A percentile compares a stretch with the other conserved stretches of the same genome.
These are phyloP conservation scores for Lasiodiplodia theobromae DNA, from an alignment of 2,329 filamentous ascomycete genomes.

Conservation along the genomic window DNA sequence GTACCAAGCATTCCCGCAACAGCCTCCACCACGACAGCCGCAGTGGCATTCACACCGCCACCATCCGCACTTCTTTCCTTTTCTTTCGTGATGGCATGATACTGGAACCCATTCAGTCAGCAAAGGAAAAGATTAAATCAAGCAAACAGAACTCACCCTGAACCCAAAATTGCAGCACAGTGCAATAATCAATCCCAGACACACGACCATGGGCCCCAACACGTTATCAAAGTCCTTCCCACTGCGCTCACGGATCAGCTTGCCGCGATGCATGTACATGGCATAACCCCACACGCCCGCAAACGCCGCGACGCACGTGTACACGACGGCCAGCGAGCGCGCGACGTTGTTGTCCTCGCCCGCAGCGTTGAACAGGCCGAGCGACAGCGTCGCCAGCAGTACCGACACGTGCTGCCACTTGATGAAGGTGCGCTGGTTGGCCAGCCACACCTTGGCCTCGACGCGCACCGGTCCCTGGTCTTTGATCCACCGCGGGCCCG, in stretches of 20 bases:
- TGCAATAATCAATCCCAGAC: constrained; percentile 77
- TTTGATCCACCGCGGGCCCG: constrained; percentile 83
- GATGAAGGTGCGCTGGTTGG: constrained; percentile 96
- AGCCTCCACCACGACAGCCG: not conserved
- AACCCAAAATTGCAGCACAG: constrained; percentile 88
- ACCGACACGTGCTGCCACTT: constrained; percentile 98
- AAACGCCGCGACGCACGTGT: constrained; percentile 82
- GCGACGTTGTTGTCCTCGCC: constrained; percentile 77
- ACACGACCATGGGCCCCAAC: constrained; percentile 83
- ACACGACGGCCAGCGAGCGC: constrained; percentile 79
- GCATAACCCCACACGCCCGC: constrained; percentile 86
- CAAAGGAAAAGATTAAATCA: not conserved
- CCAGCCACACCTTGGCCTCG: constrained; percentile 98
- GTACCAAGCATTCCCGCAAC: constrained; percentile 8
- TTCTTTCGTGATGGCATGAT: constrained; percentile 19
- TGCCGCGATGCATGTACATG: constrained; percentile 77
- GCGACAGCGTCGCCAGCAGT: constrained; percentile 80
- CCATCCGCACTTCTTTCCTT: not conserved
- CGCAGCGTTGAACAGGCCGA: constrained; percentile 89
- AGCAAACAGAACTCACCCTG: constrained; percentile 55
- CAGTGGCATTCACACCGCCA: not conserved
- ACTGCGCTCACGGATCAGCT: constrained; percentile 83
- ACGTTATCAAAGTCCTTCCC: constrained; percentile 93
- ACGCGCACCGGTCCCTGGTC: constrained; percentile 90
- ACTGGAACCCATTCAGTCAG: not conserved